Conservation (phyloP, 805 yeast species). For the Candida broadrunensis region DNA sequence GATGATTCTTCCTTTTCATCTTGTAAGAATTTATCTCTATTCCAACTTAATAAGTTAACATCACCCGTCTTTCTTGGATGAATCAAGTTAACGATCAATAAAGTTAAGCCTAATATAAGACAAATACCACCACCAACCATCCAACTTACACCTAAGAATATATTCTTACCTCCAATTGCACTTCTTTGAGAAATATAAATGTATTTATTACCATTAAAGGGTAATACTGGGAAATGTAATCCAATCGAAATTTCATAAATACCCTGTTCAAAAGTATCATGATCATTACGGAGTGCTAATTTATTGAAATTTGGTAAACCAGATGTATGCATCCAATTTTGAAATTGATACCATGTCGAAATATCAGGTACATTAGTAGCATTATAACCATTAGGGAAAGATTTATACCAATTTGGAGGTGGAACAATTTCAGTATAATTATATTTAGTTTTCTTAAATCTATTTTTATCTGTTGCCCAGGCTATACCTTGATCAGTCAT, state of each 20-base stretch:
- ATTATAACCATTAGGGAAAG: slow-evolving; percentile 42
- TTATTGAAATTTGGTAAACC: slow-evolving; percentile 41
- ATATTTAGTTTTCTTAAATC: slow-evolving; percentile 42
- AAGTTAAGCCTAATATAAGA: slow-evolving; percentile 50
- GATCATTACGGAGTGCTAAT: slow-evolving; percentile 59
- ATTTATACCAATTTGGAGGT: slow-evolving; percentile 46
- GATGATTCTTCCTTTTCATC: slow-evolving; percentile 1
- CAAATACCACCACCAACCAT: slow-evolving; percentile 74
- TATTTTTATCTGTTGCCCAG: slow-evolving; percentile 34
- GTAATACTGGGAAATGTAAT: slow-evolving; percentile 74
- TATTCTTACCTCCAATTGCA: slow-evolving; percentile 73
- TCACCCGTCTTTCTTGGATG: slow-evolving; percentile 75
- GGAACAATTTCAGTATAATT: slow-evolving; percentile 36
- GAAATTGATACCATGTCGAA: slow-evolving; percentile 42
- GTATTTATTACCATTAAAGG: slow-evolving; percentile 65
- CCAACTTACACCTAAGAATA: slow-evolving; percentile 71
- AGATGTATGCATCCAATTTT: slow-evolving; percentile 46
- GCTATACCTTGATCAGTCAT: slow-evolving; percentile 41
- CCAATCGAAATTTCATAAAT: slow-evolving; percentile 65
- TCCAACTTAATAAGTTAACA: slow-evolving; percentile 70
- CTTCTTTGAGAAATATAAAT: slow-evolving; percentile 68
- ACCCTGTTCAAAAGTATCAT: slow-evolving; percentile 54
- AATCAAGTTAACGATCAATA: slow-evolving; percentile 53
- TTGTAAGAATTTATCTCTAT: slow-evolving; percentile 35
- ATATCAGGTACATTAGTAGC: slow-evolving; percentile 43